These are phyloP conservation scores for Meyerozyma elateridarum DNA, from an alignment of 1,139 yeast genomes.

Conservation along the genomic window DNA sequence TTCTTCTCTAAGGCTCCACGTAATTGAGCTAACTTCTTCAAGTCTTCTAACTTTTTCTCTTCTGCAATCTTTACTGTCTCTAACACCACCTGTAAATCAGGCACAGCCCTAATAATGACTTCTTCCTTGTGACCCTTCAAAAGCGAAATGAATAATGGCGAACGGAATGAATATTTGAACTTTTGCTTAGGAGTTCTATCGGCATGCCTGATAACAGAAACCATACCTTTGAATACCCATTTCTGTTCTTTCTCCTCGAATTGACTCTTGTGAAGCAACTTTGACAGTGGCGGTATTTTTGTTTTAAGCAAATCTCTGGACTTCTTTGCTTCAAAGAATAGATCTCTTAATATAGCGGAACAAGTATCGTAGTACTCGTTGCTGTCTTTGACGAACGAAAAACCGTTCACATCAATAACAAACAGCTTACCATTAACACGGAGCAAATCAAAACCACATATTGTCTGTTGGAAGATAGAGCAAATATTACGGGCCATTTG, in stretches of 20 bases:
- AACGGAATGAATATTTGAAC: slow-evolving; percentile 89
- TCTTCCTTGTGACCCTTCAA: slow-evolving; percentile 94
- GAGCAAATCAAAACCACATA: slow-evolving; percentile 93
- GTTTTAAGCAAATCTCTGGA: slow-evolving; percentile 38
- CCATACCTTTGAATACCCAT: slow-evolving; percentile 95
- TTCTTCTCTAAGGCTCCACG: slow-evolving; percentile 85
- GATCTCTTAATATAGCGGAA: slow-evolving; percentile 68
- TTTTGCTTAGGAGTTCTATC: slow-evolving; percentile 99
- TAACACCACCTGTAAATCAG: slow-evolving; percentile 79
- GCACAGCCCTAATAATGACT: slow-evolving; percentile 86
- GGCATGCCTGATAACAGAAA: slow-evolving; percentile 91
- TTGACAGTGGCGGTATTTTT: slow-evolving; percentile 35
- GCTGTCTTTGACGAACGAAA: slow-evolving; percentile 95
- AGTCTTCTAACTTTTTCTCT: slow-evolving; percentile 74
- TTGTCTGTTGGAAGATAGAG: slow-evolving; percentile 81
- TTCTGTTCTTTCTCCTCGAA: slow-evolving; percentile 84
- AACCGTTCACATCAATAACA: slow-evolving; percentile 97
- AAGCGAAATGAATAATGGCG: slow-evolving; percentile 79
- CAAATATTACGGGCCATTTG: slow-evolving; percentile 77
- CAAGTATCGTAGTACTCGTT: slow-evolving; percentile 80
- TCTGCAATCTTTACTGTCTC: slow-evolving; percentile 82
- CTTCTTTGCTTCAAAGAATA: slow-evolving; percentile 60
- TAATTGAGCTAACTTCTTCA: slow-evolving; percentile 67
- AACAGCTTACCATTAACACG: slow-evolving; percentile 85
- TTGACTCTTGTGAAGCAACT: slow-evolving; percentile 34